Evolutionary conservation across 176 grass and related monocot genomes (phyloP), one percentile per base, ranked within the genome.

Genomic region (Melocanna baccifera): DNA sequence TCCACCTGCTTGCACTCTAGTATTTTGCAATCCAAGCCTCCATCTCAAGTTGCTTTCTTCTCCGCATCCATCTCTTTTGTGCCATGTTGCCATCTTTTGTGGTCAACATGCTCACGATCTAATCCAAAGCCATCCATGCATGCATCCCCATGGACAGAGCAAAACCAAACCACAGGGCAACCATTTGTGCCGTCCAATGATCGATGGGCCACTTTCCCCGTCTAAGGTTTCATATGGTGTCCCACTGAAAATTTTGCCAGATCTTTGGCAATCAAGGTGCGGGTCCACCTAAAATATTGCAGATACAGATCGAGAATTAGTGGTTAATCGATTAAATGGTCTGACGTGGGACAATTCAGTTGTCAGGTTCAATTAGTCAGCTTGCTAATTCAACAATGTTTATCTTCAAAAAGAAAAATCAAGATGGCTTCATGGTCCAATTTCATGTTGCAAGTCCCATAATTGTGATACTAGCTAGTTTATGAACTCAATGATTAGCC

Each of bases 171-270:
- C 40, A 68, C 67, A 13, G 71, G 63, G 69, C 19, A 51, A 55
- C 69, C 43, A 71, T 53, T 39, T 72, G 69, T 81, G 59, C 45
- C 67, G 69, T 84, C 73, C 81, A 88, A 72, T 84, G 56, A 79
- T 67, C 47, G 37, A 79, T 67, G 58, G 37, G 23, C 6, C 48
- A 42, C 26, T 71, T 79, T 45, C 67, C 28, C 68, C 29, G 47
- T 57, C 67, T 11, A 86, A 86, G 45, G 56, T 48, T 76, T 89
- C 75, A 79, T 84, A 81, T 84, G 81, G 81, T 71, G 48, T 29
- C 73, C 81, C 67, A 66, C 66, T 20, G 2, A 23, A 84, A 73
- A 9, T 26, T 56, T 67, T 57, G 73, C 74, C 73, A 79, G 39
- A 84, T 88, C 81, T 79, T 79, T 72, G 34, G 46, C 57, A 73